Conservation (phyloP, 2,329 filamentous ascomycete species). For the Penicillium sp. region DNA sequence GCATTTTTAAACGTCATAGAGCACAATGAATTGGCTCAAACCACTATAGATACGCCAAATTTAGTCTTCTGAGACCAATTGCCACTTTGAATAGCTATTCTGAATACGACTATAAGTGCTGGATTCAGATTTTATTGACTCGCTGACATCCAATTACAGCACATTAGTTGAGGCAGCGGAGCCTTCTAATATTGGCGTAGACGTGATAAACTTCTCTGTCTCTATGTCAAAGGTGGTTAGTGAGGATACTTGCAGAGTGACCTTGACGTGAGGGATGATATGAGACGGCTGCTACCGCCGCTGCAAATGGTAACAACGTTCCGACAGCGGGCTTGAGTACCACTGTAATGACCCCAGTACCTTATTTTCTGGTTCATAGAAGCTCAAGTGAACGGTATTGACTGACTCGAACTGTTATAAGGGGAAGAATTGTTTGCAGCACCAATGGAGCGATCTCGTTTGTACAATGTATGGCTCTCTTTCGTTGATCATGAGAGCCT, state of each 20-base stretch:
- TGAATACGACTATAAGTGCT: not conserved
- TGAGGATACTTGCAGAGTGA: no score
- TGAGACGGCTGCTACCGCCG: not conserved
- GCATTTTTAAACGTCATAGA: not conserved
- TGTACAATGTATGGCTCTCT: not conserved
- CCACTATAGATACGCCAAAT: not conserved
- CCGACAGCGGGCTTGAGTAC: not conserved
- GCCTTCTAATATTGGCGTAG: no score
- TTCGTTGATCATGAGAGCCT: not conserved
- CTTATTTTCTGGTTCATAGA: not conserved
- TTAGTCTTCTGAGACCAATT: not conserved
- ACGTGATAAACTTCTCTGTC: no score
- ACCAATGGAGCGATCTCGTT: not conserved
- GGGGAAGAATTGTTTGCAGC: not conserved
- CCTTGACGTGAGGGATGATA: no score
- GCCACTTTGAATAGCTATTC: slow-evolving; percentile 7
- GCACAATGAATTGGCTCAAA: not conserved
- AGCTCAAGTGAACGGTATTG: no score
- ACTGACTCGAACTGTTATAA: not conserved
- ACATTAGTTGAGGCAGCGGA: no score
- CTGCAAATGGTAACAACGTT: not conserved
- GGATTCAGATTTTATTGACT: no score
- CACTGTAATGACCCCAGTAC: not conserved
- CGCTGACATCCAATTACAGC: no score
- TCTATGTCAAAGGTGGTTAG: no score